Percentiles rank a stretch among this genome's conserved stretches.
Evolutionary conservation across 139 green algal species (phyloP).

Genomic region (Chlamydomonas urium): DNA sequence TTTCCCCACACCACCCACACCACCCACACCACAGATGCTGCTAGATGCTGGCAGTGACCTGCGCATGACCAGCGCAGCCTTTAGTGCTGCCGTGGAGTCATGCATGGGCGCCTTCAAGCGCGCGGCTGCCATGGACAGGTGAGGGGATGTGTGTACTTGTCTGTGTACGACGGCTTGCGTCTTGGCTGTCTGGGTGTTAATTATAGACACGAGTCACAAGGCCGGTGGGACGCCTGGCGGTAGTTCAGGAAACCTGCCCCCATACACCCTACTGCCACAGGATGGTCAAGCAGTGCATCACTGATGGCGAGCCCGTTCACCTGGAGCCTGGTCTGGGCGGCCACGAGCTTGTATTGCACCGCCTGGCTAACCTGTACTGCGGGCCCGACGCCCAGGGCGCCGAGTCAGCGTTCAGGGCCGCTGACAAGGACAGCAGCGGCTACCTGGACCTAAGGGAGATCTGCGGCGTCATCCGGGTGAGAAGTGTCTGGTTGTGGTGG

Average conservation of each 20-base stretch:
- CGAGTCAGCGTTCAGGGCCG: not conserved
- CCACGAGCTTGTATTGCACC: not conserved
- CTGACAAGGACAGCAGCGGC: slow-evolving; percentile 6
- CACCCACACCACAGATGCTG: not conserved
- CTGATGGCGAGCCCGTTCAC: not conserved
- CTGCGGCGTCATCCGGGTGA: slow-evolving; percentile 2
- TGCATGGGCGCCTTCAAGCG: slow-evolving; percentile 2
- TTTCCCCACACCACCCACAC: too few species aligned
- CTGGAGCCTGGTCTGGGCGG: slow-evolving; percentile 9
- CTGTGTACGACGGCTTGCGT: too few species aligned
- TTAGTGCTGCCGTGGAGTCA: not conserved
- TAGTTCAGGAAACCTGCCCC: too few species aligned
- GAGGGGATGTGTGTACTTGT: not conserved
- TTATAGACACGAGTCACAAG: too few species aligned
- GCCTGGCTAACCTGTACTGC: not conserved
- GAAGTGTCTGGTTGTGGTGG: too few species aligned
- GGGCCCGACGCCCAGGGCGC: not conserved
- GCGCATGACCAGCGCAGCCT: not conserved
- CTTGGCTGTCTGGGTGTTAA: too few species aligned
- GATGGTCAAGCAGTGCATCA: not conserved
- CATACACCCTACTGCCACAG: not conserved
- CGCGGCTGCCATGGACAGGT: slow-evolving; percentile 10
- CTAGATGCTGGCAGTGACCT: not conserved
- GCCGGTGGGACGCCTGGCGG: too few species aligned
- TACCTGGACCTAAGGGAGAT: slow-evolving; percentile 15